phyloP scores from a whole-genome alignment of 1,284 basidiomycete genomes.

The Austroboletus niveus region DNA sequence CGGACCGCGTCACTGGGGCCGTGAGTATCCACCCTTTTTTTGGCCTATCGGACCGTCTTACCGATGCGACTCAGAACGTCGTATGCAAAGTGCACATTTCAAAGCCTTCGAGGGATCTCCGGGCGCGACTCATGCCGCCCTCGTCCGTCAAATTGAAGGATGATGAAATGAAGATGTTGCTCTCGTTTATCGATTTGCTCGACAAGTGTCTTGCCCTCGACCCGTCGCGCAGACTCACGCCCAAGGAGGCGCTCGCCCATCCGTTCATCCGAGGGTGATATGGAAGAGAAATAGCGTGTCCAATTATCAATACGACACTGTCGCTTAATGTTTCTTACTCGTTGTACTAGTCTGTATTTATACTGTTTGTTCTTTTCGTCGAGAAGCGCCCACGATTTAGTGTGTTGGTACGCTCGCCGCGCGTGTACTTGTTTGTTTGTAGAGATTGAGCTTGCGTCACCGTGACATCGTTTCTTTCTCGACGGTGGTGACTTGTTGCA shows the following conservation, averaged over 20 bases:
- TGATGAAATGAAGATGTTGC: constrained; percentile 84
- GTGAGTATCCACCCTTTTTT: constrained; percentile 48
- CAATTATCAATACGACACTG: not conserved
- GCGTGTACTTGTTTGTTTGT: too few species aligned
- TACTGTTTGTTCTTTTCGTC: too few species aligned
- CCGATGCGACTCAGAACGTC: constrained; percentile 57
- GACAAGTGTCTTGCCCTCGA: constrained; percentile 94
- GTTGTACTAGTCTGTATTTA: too few species aligned
- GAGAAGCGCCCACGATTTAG: too few species aligned
- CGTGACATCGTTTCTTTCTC: too few species aligned
- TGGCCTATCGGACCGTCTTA: constrained; percentile 17
- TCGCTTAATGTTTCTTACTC: too few species aligned
- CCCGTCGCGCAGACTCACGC: constrained; percentile 81
- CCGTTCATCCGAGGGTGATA: constrained; percentile 76
- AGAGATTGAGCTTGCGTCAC: too few species aligned
- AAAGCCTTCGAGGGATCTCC: constrained; percentile 82
- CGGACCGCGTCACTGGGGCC: constrained; percentile 77
- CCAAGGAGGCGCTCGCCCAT: constrained; percentile 85
- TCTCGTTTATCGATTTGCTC: constrained; percentile 86
- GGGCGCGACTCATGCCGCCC: constrained; percentile 79
- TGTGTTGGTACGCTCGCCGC: too few species aligned
- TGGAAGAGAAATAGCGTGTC: constrained; percentile 6
- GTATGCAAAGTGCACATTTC: constrained; percentile 80
- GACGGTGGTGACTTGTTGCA: too few species aligned
- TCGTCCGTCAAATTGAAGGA: constrained; percentile 78